A percentile compares a stretch with the other conserved stretches of the same genome.
Conservation (phyloP, 208 protist genomes). For the Zelonia costaricensis region DNA sequence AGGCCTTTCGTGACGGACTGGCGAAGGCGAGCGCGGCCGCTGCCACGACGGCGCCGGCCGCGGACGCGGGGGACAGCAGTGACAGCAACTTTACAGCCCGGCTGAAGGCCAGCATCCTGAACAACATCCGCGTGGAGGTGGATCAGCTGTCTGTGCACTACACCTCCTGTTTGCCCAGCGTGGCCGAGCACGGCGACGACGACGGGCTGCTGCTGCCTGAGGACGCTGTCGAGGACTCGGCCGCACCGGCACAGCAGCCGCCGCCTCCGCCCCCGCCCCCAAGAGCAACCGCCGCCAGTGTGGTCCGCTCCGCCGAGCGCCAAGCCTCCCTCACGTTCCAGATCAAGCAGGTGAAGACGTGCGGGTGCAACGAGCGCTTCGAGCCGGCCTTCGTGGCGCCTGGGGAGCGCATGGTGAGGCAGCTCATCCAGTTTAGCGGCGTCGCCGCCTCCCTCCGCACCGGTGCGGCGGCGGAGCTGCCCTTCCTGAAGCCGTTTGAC, state of each 20-base stretch:
- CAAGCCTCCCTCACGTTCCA: conserved; percentile 30
- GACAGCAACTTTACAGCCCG: conserved; percentile 72
- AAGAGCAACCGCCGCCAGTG: neutral
- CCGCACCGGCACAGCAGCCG: neutral
- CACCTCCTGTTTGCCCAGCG: conserved; percentile 11
- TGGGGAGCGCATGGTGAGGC: conserved; percentile 45
- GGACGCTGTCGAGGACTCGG: neutral
- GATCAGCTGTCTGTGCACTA: conserved; percentile 57
- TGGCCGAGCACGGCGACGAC: neutral
- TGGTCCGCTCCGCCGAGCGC: neutral
- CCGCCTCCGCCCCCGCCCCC: neutral
- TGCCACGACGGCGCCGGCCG: neutral
- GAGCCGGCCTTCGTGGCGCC: conserved; percentile 45
- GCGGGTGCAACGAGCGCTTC: conserved; percentile 59
- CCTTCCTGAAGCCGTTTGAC: conserved; percentile 23
- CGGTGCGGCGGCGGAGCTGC: neutral
- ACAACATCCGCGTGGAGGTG: conserved; percentile 75
- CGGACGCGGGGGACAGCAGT: conserved; percentile 6
- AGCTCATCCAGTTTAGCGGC: conserved; percentile 52
- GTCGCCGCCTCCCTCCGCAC: conserved; percentile 33
- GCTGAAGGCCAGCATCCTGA: conserved; percentile 74
- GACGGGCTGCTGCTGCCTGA: neutral
- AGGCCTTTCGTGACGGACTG: conserved; percentile 22
- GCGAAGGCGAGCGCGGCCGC: neutral
- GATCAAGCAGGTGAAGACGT: conserved; percentile 45